These are phyloP conservation scores for Cytospora schulzeri DNA, from an alignment of 2,329 filamentous ascomycete species.

Conservation along the genomic window DNA sequence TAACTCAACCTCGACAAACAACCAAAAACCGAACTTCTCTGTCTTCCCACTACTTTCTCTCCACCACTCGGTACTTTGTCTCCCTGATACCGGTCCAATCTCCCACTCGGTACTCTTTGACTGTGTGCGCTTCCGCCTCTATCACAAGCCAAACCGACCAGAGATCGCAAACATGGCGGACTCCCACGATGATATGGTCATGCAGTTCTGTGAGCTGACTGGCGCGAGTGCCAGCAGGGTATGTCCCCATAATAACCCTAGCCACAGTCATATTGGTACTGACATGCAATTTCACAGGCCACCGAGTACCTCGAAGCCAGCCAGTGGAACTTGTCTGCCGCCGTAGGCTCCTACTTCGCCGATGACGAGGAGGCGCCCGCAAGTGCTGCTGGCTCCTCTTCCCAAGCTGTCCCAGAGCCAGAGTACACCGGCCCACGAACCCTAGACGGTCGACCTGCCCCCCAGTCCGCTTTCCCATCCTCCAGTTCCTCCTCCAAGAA, in stretches of 20 bases:
- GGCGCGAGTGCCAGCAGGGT: conserved; percentile 52
- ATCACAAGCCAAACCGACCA: conserved; percentile 2
- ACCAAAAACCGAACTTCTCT: not conserved
- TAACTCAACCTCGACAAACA: not conserved
- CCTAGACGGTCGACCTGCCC: conserved; percentile 63
- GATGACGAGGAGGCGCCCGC: conserved; percentile 54
- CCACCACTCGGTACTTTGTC: not conserved
- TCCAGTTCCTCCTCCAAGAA: conserved; percentile 43
- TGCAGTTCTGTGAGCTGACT: conserved; percentile 60
- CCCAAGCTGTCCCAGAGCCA: conserved; percentile 37
- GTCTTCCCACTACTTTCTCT: not conserved
- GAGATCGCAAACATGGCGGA: conserved; percentile 40
- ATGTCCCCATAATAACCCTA: conserved; percentile 26
- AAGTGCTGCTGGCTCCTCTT: conserved; percentile 46
- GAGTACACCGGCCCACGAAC: conserved; percentile 64
- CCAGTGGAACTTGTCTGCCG: conserved; percentile 67
- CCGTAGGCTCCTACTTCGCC: conserved; percentile 64
- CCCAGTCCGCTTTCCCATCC: conserved; percentile 40
- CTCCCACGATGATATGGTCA: conserved; percentile 46
- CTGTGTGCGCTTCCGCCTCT: conserved; percentile 1
- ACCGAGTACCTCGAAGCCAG: conserved; percentile 65
- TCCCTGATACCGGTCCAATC: not conserved
- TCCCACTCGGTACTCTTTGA: not conserved
- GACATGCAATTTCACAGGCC: conserved; percentile 51
- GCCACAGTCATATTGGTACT: not conserved